These are phyloP conservation scores for Aspergillus sp. DNA, from an alignment of 2,329 filamentous ascomycete species.

Conservation along the genomic window DNA sequence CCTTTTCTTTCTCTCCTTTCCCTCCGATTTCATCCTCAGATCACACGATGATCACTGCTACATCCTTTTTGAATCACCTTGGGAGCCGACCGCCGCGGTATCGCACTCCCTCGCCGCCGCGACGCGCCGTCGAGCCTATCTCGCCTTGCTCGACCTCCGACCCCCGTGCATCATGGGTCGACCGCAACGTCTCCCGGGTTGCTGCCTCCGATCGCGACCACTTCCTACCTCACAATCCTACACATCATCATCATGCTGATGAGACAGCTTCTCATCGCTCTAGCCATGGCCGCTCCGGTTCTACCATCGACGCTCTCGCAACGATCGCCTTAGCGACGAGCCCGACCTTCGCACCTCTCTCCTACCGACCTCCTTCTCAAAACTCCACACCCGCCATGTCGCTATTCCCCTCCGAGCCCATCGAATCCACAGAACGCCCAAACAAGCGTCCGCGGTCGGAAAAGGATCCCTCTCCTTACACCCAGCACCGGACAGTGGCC, in stretches of 20 bases:
- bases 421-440: slow-evolving; percentile 49
- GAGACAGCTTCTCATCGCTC: slow-evolving; percentile 30
- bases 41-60: slow-evolving; percentile 40
- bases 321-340: slow-evolving; percentile 54
- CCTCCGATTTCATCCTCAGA: slow-evolving; percentile 8
- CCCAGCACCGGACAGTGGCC: slow-evolving; percentile 29
- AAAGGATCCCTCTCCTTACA: slow-evolving; percentile 49
- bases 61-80: slow-evolving; percentile 40
- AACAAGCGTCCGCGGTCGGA: slow-evolving; percentile 64
- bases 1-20: slow-evolving; percentile 17
- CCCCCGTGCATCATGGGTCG: slow-evolving; percentile 32
- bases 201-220: slow-evolving; percentile 28
- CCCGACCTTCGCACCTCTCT: slow-evolving; percentile 43
- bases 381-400: slow-evolving; percentile 26
- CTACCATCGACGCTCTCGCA: slow-evolving; percentile 52
- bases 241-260: slow-evolving; percentile 22
- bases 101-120: slow-evolving; percentile 50
- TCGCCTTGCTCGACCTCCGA: slow-evolving; percentile 40
- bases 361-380: slow-evolving; percentile 35
- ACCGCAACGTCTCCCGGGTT: slow-evolving; percentile 30
- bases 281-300: slow-evolving; percentile 48
- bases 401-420: slow-evolving; percentile 33
- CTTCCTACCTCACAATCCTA: slow-evolving; percentile 23
- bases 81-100: slow-evolving; percentile 45
- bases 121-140: slow-evolving; percentile 49